Base-by-base conservation (phyloP, 1,139 yeast genomes). In the Kodamaea sp. region DNA sequence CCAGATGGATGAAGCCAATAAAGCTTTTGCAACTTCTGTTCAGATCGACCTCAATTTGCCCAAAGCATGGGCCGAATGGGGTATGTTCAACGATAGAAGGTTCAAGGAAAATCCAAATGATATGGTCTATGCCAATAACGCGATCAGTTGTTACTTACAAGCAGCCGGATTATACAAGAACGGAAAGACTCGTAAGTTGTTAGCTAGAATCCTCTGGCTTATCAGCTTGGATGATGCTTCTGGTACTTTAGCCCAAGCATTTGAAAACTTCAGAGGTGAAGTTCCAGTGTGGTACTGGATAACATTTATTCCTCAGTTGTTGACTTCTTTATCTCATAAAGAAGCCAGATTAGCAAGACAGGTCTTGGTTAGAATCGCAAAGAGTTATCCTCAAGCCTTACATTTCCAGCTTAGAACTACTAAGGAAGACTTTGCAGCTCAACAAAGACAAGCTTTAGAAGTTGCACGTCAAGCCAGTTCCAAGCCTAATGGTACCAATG, bases 61-160 rank as follows among this genome's bases (percentile, higher is more conserved):
- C 2, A 92, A 92, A 55, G 98, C 98, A 0, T 94, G 99, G 99
- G 97, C 97, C 2, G 97, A 94, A 59, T 94, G 98, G 98, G 99
- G 98, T 42, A 80, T 80, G 56, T 94, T 89, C 64, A 92, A 89
- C 55, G 98, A 94, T 48, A 78, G 83, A 29, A 70, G 96, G 32
- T 83, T 88, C 59, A 86, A 87, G 48, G 96, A 88, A 48, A 83
- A 82, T 46, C 92, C 95, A 1, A 78, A 72, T 32, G 95, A 88
- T 51, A 79, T 87, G 66, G 80, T 80, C 18, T 85, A 81, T 59
- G 98, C 97, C 10, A 83, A 89, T 45, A 89, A 90, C 57, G 97
- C 99, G 2, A 83, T 94, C 31, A 84, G 95, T 53, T 94, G 98
- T 59, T 94, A 90, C 59, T 71, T 94, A 47, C 98, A 92, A 59